Base-by-base conservation (phyloP, 352 stramenopile genomes). In the Globisporangium apiculatum region DNA sequence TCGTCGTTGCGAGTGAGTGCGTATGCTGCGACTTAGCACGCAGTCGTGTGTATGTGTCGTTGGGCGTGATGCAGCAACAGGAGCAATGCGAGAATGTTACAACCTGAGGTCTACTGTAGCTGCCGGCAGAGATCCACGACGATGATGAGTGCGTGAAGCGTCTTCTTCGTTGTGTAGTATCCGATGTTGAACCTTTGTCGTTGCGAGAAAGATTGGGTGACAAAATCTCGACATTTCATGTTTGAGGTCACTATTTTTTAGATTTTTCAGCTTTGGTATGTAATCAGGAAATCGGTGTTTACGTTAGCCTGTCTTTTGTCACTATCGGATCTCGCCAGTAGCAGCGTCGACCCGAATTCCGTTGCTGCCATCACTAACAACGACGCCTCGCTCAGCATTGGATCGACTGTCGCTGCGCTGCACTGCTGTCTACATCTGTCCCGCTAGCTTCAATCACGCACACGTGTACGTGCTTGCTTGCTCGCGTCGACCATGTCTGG, bases 401-500 rank as follows among this genome's bases (percentile, higher is more conserved):
- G 24, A 31, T 31, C 24, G 24, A 31, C 24, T 31, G 24, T 31
- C 24, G 24, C 24, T 31, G 24, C 24, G 24, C 24, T 31, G 24
- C 24, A 2, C 24, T 31, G 24, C 24, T 31, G 2, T 3, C 24
- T 31, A 31, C 24, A 31, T 31, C 24, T 31, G 24, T 31, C 24
- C 24, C 24, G 24, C 24, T 31, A 31, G 24, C 24, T 31, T 31
- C 24, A 31, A 31, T 31, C 24, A 31, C 24, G 24, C 24, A 3
- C 24, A 31, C 24, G 24, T 31, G 24, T 31, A 31, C 24, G 24
- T 31, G 0, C 24, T 31, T 31, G 2, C 24, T 31, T 31, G 24
- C 24, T 31, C 24, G 24, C 9, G n/a, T n/a, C 31, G 45, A 36
- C n/a, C 8, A 66, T 63, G 57, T 61, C 62, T 41, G 17, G 61